A percentile compares a stretch with the other conserved stretches of the same genome.
Conservation (phyloP, 768 basidiomycete species). For the Auriscalpium microsporum region DNA sequence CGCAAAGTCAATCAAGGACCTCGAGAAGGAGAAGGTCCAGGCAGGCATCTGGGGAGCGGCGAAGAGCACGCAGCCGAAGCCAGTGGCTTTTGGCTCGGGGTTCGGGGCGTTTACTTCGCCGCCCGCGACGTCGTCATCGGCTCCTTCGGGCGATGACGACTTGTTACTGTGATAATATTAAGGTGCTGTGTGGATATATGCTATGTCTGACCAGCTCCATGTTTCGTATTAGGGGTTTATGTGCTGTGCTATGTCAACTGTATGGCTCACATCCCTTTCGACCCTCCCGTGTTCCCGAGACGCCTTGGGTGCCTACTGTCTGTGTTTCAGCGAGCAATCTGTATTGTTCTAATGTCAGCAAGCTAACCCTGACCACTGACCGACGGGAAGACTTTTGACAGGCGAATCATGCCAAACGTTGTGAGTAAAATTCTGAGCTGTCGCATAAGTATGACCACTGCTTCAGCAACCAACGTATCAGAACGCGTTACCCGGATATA, state of each 20-base stretch:
- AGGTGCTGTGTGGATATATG: no score
- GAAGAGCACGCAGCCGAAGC: conserved; percentile 6
- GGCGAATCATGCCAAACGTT: no score
- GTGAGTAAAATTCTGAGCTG: no score
- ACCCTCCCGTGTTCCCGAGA: neutral
- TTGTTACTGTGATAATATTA: conserved; percentile 31
- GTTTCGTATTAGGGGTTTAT: neutral
- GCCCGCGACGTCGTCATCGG: conserved; percentile 14
- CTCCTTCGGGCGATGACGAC: conserved; percentile 28
- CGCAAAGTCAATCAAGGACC: conserved; percentile 76
- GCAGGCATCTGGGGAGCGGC: conserved; percentile 68
- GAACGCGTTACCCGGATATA: no score
- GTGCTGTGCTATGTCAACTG: neutral
- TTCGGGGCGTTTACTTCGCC: conserved; percentile 16
- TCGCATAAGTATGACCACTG: no score
- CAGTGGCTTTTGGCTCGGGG: conserved; percentile 19
- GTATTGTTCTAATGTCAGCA: no score
- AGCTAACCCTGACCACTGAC: no score
- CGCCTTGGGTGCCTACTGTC: neutral
- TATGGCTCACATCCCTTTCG: neutral
- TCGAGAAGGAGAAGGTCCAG: conserved; percentile 81
- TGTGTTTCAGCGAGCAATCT: neutral
- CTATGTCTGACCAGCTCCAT: no score
- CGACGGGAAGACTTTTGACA: no score
- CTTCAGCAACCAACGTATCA: no score